These are phyloP conservation scores for Beauveria medogensis DNA, from an alignment of 2,329 filamentous ascomycete species.

Conservation along the genomic window DNA sequence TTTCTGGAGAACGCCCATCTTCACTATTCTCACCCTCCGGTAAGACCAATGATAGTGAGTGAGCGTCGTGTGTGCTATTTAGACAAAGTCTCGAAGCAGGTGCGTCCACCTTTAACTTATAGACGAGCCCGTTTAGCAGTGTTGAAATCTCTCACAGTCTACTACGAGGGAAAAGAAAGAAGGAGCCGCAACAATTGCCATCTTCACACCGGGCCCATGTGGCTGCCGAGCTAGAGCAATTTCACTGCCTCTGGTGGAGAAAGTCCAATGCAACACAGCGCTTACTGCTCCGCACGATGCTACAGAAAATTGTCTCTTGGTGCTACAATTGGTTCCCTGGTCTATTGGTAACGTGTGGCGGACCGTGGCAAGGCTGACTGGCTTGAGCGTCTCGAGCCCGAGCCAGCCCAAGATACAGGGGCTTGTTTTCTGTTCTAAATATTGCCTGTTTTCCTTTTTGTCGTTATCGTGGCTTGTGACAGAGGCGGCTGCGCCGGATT, in stretches of 20 bases:
- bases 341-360: neutral
- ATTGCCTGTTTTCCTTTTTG: neutral
- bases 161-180: neutral
- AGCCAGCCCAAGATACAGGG: neutral
- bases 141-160: neutral
- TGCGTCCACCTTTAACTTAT: no score
- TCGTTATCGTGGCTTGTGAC: neutral
- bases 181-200: neutral
- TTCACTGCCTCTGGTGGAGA: neutral
- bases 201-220: neutral
- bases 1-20: neutral
- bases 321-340: neutral
- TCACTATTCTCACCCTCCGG: neutral
- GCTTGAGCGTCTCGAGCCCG: neutral
- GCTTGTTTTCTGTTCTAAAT: neutral
- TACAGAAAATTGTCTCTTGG: neutral
- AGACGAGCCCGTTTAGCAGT: neutral
- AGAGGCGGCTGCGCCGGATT: neutral
- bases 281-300: neutral
- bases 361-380: conserved; percentile 7
- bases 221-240: neutral
- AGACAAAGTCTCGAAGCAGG: no score
- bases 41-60: neutral
- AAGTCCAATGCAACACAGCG: conserved; percentile 3
- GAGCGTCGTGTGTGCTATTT: no score